Conservation (phyloP, 2,329 filamentous ascomycete species). For the Chaetomium sp. region DNA sequence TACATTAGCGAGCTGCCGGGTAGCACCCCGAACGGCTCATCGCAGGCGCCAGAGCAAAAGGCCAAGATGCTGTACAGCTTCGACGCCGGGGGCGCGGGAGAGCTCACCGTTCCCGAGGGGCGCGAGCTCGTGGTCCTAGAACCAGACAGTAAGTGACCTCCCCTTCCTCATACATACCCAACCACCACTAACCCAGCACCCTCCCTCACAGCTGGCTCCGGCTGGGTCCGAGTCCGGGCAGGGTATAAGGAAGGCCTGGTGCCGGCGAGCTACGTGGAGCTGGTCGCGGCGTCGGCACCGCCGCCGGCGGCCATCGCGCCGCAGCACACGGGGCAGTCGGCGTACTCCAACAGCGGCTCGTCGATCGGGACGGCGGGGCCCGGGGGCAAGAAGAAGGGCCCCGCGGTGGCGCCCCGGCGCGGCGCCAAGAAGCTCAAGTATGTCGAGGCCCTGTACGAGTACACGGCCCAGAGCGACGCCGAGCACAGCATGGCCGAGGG, state of each 20-base stretch:
- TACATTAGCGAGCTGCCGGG: constrained; percentile 73
- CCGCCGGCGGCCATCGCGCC: constrained; percentile 49
- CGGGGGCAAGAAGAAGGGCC: constrained; percentile 78
- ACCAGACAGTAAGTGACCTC: constrained; percentile 72
- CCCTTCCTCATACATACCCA: background rate
- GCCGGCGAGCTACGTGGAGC: constrained; percentile 81
- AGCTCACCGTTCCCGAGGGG: constrained; percentile 78
- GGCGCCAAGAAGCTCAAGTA: constrained; percentile 94
- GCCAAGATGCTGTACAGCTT: constrained; percentile 92
- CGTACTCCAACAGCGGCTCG: constrained; percentile 75
- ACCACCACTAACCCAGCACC: constrained; percentile 38
- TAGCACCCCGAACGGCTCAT: constrained; percentile 48
- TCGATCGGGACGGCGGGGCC: constrained; percentile 55
- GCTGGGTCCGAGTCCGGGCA: constrained; percentile 84
- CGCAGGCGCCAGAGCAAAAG: constrained; percentile 56
- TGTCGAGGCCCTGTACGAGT: constrained; percentile 91
- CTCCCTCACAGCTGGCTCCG: constrained; percentile 70
- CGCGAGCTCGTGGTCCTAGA: constrained; percentile 77
- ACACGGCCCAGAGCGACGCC: constrained; percentile 78
- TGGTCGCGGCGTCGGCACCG: constrained; percentile 44
- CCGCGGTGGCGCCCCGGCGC: constrained; percentile 84
- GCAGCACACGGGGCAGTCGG: constrained; percentile 52
- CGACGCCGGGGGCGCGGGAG: constrained; percentile 76
- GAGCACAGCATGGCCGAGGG: constrained; percentile 92
- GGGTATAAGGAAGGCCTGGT: constrained; percentile 81